Evolutionary conservation across 2,329 filamentous ascomycete genomes (phyloP).

Genomic region (Fusarium brevicatenulatum): DNA sequence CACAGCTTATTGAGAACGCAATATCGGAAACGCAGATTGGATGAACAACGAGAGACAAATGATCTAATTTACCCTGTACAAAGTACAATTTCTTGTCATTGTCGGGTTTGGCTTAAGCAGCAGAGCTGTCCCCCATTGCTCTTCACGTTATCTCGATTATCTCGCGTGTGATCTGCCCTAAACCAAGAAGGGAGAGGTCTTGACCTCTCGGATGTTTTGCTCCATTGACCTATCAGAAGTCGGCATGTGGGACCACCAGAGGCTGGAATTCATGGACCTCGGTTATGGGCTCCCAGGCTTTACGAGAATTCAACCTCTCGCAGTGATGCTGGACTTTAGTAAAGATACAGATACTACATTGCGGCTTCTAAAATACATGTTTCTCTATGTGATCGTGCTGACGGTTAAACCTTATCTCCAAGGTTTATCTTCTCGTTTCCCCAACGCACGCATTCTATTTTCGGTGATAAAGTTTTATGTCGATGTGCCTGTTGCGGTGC

Average conservation of each 20-base stretch:
- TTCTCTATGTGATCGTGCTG: too few species aligned
- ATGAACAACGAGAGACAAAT: accelerated
- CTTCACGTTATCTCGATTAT: background rate
- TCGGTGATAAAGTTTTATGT: too few species aligned
- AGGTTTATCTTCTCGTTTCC: accelerated
- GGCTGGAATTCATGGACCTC: background rate
- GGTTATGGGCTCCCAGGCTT: background rate
- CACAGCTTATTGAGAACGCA: accelerated
- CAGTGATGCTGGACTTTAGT: background rate
- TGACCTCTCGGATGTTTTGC: background rate
- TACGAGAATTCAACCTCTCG: background rate
- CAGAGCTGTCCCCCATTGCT: accelerated
- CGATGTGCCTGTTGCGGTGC: accelerated
- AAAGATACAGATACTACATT: too few species aligned
- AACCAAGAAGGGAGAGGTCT: background rate
- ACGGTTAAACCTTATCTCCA: accelerated
- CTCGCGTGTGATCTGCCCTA: background rate
- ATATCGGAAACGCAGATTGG: accelerated
- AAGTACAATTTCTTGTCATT: too few species aligned
- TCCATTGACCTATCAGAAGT: background rate
- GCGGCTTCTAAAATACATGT: too few species aligned
- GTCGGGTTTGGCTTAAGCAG: accelerated
- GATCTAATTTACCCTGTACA: background rate
- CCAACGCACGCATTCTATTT: accelerated
- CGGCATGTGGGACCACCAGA: too few species aligned